Conservation (phyloP, 2,329 filamentous ascomycete genomes). For the Aspergillus niger region DNA sequence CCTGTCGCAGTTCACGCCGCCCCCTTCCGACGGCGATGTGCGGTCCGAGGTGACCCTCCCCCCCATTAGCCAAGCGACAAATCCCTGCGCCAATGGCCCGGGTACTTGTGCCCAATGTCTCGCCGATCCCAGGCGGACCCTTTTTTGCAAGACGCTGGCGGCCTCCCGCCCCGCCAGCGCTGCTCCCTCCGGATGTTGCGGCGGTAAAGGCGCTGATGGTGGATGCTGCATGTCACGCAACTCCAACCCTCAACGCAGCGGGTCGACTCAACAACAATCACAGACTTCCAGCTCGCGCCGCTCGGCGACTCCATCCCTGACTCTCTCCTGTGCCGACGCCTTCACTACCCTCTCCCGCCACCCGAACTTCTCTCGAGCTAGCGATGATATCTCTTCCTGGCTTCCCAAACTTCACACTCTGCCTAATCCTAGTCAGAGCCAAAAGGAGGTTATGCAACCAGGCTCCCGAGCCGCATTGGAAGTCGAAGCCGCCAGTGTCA, state of each 20-base stretch:
- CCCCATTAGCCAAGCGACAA: conserved; percentile 40
- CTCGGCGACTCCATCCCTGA: conserved; percentile 51
- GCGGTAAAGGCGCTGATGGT: conserved; percentile 59
- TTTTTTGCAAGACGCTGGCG: conserved; percentile 80
- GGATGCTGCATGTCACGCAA: conserved; percentile 61
- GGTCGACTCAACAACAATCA: conserved; percentile 15
- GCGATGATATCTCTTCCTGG: conserved; percentile 74
- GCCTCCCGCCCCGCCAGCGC: conserved; percentile 53
- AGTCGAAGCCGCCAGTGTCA: conserved; percentile 80
- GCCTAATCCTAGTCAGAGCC: conserved; percentile 34
- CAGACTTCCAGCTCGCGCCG: conserved; percentile 30
- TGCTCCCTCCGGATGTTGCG: conserved; percentile 57
- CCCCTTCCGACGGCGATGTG: conserved; percentile 59
- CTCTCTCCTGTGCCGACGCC: conserved; percentile 72
- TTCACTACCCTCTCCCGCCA: conserved; percentile 79
- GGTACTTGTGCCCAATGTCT: conserved; percentile 79
- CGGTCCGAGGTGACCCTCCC: conserved; percentile 53
- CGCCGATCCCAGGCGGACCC: conserved; percentile 73
- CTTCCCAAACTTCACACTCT: conserved; percentile 69
- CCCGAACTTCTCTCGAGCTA: conserved; percentile 72
- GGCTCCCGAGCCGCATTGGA: conserved; percentile 62
- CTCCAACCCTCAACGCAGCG: conserved; percentile 26
- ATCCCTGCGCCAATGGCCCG: conserved; percentile 65
- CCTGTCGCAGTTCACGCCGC: conserved; percentile 53
- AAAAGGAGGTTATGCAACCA: conserved; percentile 31